phyloP scores from a whole-genome alignment of 768 basidiomycete genomes.

The Suillus luteus region DNA sequence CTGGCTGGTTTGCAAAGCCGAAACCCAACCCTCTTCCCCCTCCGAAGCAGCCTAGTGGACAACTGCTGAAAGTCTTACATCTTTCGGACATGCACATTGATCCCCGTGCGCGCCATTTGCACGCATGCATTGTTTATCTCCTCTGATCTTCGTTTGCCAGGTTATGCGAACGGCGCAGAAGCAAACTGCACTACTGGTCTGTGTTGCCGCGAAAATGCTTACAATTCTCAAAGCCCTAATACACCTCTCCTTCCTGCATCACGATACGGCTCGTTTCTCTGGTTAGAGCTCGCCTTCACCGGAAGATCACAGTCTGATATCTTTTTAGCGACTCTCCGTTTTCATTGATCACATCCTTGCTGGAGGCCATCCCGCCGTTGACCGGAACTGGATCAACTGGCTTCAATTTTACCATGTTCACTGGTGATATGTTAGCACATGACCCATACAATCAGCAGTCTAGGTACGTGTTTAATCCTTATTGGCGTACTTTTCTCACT shows the following conservation, averaged over 20 bases:
- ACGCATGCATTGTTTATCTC: slow-evolving; percentile 7
- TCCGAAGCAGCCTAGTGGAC: slow-evolving; percentile 58
- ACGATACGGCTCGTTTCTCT: slow-evolving; percentile 64
- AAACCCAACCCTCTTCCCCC: slow-evolving; percentile 70
- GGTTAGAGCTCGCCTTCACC: slow-evolving; percentile 37
- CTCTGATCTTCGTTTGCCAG: slow-evolving; percentile 34
- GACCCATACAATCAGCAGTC: slow-evolving; percentile 66
- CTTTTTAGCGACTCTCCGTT: slow-evolving; percentile 59
- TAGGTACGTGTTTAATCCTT: slow-evolving; percentile 40
- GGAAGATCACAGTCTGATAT: slow-evolving; percentile 17
- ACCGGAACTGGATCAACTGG: slow-evolving; percentile 60
- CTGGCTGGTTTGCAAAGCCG: slow-evolving; percentile 73
- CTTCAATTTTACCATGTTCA: slow-evolving; percentile 68
- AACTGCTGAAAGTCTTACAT: slow-evolving; percentile 72
- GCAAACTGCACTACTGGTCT: slow-evolving; percentile 68
- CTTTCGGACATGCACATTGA: slow-evolving; percentile 80
- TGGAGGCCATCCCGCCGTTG: slow-evolving; percentile 68
- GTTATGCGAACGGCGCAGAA: slow-evolving; percentile 69
- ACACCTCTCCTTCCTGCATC: slow-evolving; percentile 59
- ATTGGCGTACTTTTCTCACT: slow-evolving; percentile 5
- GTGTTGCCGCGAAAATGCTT: slow-evolving; percentile 63
- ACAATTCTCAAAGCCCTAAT: slow-evolving; percentile 53
- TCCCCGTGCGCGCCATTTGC: slow-evolving; percentile 47
- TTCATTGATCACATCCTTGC: slow-evolving; percentile 57
- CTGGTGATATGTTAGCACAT: slow-evolving; percentile 75